Conservation (phyloP, 2,329 filamentous ascomycete genomes). For the Lasiodiplodia hormozganensis region DNA sequence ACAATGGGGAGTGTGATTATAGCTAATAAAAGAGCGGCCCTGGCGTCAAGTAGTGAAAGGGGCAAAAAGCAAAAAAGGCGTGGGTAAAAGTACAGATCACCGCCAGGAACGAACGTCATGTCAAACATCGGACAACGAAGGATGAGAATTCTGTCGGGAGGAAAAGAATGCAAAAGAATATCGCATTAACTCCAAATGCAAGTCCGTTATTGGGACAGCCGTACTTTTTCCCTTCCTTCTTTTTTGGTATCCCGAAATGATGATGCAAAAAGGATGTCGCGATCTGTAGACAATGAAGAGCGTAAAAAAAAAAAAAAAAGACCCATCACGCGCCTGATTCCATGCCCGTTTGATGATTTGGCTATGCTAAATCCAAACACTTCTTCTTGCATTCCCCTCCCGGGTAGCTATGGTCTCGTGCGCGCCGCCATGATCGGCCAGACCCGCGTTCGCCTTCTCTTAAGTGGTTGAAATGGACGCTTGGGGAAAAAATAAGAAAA, state of each 20-base stretch:
- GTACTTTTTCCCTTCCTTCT: background rate
- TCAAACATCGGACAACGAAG: background rate
- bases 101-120: background rate
- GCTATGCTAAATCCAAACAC: background rate
- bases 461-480: background rate
- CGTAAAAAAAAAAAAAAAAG: background rate
- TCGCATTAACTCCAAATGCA: background rate
- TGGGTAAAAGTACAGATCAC: conserved; percentile 8
- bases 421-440: background rate
- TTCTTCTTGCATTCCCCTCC: background rate
- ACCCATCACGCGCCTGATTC: background rate
- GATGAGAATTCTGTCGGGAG: background rate
- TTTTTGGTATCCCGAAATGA: background rate
- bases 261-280: background rate
- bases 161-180: background rate
- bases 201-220: background rate
- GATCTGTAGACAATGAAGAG: background rate
- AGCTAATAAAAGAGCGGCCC: conserved; percentile 3
- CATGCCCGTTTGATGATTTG: background rate
- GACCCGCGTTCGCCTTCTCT: background rate
- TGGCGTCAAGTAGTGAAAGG: background rate
- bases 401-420: background rate
- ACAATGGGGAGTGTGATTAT: background rate
- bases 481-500: background rate
- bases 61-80: background rate